Conservation (phyloP, 768 basidiomycete genomes). For the Pisolithus sp. region DNA sequence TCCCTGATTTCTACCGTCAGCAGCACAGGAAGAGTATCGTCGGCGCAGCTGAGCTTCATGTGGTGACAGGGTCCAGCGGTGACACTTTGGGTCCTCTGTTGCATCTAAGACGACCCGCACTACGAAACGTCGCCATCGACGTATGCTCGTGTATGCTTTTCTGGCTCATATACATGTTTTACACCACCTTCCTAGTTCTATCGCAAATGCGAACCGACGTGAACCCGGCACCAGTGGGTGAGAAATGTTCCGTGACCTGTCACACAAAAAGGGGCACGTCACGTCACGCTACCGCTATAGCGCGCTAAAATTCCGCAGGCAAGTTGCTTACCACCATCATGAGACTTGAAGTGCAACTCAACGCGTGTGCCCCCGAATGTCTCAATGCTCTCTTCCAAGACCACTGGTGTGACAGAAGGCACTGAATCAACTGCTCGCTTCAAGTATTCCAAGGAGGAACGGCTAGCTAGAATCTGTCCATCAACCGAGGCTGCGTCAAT, state of each 20-base stretch:
- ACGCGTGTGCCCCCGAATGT: slow-evolving; percentile 6
- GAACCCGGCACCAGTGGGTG: neutral
- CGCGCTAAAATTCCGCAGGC: slow-evolving; percentile 3
- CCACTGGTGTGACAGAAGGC: slow-evolving; percentile 4
- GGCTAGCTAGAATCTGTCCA: neutral
- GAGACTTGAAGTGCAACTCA: slow-evolving; percentile 6
- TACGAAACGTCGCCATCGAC: no score
- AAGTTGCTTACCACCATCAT: slow-evolving; percentile 9
- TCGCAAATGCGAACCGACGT: neutral
- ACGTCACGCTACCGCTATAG: slow-evolving; percentile 1
- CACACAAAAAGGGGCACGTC: slow-evolving; percentile 7
- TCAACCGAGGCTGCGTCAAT: neutral
- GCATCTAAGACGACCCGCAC: no score
- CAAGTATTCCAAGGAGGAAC: neutral
- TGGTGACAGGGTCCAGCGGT: no score
- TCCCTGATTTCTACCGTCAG: no score
- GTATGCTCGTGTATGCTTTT: neutral
- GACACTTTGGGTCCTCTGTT: no score
- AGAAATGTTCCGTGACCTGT: neutral
- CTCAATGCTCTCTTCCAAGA: slow-evolving; percentile 2
- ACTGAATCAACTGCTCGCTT: neutral
- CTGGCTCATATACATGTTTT: neutral
- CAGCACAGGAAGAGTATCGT: no score
- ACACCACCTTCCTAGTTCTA: neutral
- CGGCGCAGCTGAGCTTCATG: no score